These are phyloP conservation scores for Leptographium flavum DNA, from an alignment of 2,329 filamentous ascomycete genomes.

Conservation along the genomic window DNA sequence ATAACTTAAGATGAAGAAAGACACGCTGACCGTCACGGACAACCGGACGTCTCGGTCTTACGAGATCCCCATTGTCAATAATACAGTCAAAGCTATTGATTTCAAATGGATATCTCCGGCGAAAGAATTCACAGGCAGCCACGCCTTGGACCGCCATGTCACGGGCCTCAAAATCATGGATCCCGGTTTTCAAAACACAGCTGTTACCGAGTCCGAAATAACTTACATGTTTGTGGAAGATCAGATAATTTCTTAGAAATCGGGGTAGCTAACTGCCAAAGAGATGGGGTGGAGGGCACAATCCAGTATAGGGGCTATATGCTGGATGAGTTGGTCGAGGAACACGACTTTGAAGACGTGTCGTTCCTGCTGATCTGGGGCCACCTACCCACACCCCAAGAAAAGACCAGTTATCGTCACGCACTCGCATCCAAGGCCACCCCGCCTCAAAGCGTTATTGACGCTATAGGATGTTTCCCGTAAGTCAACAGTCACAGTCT, in stretches of 20 bases:
- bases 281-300: slow-evolving; percentile 33
- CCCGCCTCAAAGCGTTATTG: not conserved
- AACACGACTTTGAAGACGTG: slow-evolving; percentile 33
- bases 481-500: not conserved
- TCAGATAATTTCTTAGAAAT: not conserved
- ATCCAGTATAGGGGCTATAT: slow-evolving; percentile 37
- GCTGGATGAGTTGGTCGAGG: slow-evolving; percentile 34
- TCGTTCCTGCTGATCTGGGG: slow-evolving; percentile 37
- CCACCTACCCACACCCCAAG: slow-evolving; percentile 28
- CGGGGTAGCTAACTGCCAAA: not conserved
- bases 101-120: slow-evolving; percentile 34
- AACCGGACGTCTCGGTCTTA: slow-evolving; percentile 34
- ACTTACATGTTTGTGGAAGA: slow-evolving; percentile 31
- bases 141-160: slow-evolving; percentile 29
- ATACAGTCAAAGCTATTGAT: slow-evolving; percentile 33
- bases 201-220: slow-evolving; percentile 32
- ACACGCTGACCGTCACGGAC: slow-evolving; percentile 27
- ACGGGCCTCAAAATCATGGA: slow-evolving; percentile 35
- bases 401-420: slow-evolving; percentile 26
- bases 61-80: slow-evolving; percentile 33
- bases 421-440: slow-evolving; percentile 18
- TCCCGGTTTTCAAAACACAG: slow-evolving; percentile 39
- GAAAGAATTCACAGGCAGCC: slow-evolving; percentile 16
- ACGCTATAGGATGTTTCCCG: not conserved
- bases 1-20: not conserved